Base-by-base conservation (phyloP, 768 basidiomycete genomes). In the Tylopilus sp. region DNA sequence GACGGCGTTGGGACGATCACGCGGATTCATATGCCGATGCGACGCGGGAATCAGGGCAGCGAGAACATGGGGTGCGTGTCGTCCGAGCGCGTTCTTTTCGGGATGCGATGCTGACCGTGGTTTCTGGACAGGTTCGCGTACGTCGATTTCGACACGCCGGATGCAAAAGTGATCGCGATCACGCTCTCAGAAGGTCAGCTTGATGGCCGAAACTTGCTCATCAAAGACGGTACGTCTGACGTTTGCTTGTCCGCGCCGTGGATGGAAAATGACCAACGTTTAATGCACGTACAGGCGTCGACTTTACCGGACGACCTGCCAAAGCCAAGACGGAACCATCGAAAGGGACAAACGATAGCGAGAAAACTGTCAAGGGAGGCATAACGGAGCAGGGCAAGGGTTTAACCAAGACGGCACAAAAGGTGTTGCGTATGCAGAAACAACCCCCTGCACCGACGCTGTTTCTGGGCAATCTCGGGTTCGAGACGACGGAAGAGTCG, bases 381-480 rank as follows among this genome's bases (percentile, higher is more conserved):
- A 70, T 74, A 50, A 67, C 68, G 48, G 53, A 46, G 19, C 48
- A 48, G 5, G 52, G 45, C 13, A 62, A 66, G 11, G 68, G 70
- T 24, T 70, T 73, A 31, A 80, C 88, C 10, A 88, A 89, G 70
- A 83, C 79, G 6, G 86, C 87, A 4, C 86, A 86, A 65, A 91
- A 86, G 66, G 89, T 92, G 52, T 76, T 95, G 17, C 73, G 79
- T 29, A 65, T 69, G 26, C 95, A 95, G 68, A 93, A 88, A 67
- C 91, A 93, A 66, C 83, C 85, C 2, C 81, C 92, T 36, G 89
- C 83, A 3, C 85, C 87, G 3, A 94, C 92, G 8, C 75, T 98
- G 13, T 98, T 98, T 78, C 68, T 98, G 22, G 96, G 96, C 10
- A 98, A 98, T 67, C 79, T 98, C 16, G 85, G 87, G 9, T 98